These are phyloP conservation scores for Mycena vulgaris DNA, from an alignment of 768 basidiomycete species.

Conservation along the genomic window DNA sequence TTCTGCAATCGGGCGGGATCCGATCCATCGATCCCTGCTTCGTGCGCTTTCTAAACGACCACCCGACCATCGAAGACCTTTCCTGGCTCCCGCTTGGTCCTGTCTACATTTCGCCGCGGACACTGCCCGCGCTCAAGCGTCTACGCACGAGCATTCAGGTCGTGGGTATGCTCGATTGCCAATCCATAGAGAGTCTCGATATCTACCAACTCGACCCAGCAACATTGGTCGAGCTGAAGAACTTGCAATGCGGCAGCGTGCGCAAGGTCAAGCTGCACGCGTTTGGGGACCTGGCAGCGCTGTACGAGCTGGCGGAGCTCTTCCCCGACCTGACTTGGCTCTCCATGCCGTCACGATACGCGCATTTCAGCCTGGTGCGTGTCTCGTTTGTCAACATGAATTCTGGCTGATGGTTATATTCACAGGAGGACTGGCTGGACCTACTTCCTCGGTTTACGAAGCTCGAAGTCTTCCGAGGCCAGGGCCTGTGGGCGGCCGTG, in stretches of 20 bases:
- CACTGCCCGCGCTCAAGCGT: constrained; percentile 58
- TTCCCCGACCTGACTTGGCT: constrained; percentile 61
- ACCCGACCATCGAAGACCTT: constrained; percentile 63
- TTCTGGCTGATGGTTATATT: neutral
- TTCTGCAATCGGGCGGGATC: constrained; percentile 58
- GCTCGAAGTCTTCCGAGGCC: constrained; percentile 61
- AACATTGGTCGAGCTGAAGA: constrained; percentile 47
- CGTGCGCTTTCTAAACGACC: constrained; percentile 59
- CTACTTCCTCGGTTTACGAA: constrained; percentile 58
- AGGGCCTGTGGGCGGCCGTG: constrained; percentile 60
- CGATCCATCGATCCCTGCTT: constrained; percentile 53
- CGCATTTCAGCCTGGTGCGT: constrained; percentile 47
- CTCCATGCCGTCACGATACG: constrained; percentile 52
- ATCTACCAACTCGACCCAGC: constrained; percentile 49
- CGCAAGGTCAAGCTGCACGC: constrained; percentile 51
- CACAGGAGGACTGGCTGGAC: constrained; percentile 57
- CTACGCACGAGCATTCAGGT: constrained; percentile 54
- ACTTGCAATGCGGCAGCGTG: constrained; percentile 48
- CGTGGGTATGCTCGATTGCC: constrained; percentile 53
- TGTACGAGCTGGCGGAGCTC: constrained; percentile 51
- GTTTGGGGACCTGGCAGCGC: constrained; percentile 46
- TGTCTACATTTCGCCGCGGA: constrained; percentile 50
- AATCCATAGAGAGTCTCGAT: constrained; percentile 55
- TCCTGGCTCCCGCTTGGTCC: constrained; percentile 60
- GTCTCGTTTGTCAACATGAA: constrained; percentile 4